These are phyloP conservation scores for Wilcoxina mikolae DNA, from an alignment of 495 filamentous ascomycete species.

Conservation along the genomic window DNA sequence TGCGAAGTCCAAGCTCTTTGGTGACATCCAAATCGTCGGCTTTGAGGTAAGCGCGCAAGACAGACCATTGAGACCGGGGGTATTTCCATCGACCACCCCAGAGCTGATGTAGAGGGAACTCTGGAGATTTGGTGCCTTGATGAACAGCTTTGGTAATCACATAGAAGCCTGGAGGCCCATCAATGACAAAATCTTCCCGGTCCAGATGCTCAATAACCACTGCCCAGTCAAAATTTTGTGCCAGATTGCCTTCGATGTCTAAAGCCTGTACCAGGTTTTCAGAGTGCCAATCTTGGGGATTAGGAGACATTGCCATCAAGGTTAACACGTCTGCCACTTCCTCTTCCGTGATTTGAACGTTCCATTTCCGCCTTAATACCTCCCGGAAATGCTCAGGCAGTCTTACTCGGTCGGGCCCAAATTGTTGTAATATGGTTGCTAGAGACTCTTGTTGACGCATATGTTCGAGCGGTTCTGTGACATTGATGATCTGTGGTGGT, in stretches of 20 bases:
- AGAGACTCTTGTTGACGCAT: conserved; percentile 34
- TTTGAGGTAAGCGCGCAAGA: conserved; percentile 63
- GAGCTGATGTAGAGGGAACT: conserved; percentile 60
- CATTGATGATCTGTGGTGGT: conserved; percentile 19
- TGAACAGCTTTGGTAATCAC: conserved; percentile 62
- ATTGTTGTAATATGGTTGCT: conserved; percentile 60
- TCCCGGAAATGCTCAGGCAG: conserved; percentile 29
- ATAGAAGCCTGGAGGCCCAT: conserved; percentile 59
- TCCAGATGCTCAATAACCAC: conserved; percentile 71
- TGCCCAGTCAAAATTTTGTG: conserved; percentile 60
- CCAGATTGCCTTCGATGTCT: conserved; percentile 37
- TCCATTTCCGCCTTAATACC: conserved; percentile 39
- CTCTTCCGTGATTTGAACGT: conserved; percentile 58
- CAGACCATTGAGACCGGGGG: conserved; percentile 72
- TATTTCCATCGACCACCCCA: conserved; percentile 89
- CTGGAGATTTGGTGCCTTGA: conserved; percentile 42
- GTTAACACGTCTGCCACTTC: conserved; percentile 70
- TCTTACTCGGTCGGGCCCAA: conserved; percentile 44
- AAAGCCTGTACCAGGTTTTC: conserved; percentile 56
- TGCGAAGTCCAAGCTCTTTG: conserved; percentile 63
- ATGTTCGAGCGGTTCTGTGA: conserved; percentile 28
- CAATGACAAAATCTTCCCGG: conserved; percentile 55
- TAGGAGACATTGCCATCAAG: conserved; percentile 61
- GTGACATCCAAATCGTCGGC: conserved; percentile 64
- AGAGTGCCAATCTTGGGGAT: conserved; percentile 52